Conservation (phyloP, 2,329 filamentous ascomycete species). For the Apiospora malaysiana region DNA sequence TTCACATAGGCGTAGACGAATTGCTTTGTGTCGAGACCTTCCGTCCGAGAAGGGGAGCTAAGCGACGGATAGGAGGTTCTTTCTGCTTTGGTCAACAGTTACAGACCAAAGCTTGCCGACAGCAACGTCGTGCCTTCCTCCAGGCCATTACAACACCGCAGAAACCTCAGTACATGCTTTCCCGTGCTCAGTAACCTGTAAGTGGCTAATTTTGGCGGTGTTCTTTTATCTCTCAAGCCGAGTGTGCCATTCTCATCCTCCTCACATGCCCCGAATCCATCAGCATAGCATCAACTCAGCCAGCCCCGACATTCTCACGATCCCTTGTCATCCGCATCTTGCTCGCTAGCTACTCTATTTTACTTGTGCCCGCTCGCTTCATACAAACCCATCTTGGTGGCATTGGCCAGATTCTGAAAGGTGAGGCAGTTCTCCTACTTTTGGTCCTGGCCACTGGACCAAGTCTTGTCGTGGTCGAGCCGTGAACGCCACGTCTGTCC, state of each 20-base stretch:
- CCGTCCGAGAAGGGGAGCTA: background rate
- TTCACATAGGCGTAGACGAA: background rate
- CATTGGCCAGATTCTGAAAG: conserved; percentile 32
- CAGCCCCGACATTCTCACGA: conserved; percentile 44
- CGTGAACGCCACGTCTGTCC: background rate
- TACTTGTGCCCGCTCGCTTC: conserved; percentile 62
- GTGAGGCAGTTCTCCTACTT: background rate
- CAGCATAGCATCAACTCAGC: conserved; percentile 54
- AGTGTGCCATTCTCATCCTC: background rate
- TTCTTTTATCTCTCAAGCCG: background rate
- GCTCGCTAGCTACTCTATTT: conserved; percentile 66
- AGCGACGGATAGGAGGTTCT: background rate
- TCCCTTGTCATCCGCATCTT: conserved; percentile 59
- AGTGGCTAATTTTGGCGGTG: background rate
- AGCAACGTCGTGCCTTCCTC: background rate
- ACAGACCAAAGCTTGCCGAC: background rate
- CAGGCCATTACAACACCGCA: background rate
- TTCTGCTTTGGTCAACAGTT: background rate
- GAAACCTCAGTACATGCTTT: background rate
- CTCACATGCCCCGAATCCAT: conserved; percentile 6
- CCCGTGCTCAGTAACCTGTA: background rate
- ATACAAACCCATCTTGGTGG: conserved; percentile 57
- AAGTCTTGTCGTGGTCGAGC: background rate
- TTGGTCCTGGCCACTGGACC: background rate
- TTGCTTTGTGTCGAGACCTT: background rate